A percentile compares a stretch with the other conserved stretches of the same genome.
These are phyloP conservation scores for Psidium guajava DNA, from an alignment of 345 rosid genomes.

Conservation along the genomic window DNA sequence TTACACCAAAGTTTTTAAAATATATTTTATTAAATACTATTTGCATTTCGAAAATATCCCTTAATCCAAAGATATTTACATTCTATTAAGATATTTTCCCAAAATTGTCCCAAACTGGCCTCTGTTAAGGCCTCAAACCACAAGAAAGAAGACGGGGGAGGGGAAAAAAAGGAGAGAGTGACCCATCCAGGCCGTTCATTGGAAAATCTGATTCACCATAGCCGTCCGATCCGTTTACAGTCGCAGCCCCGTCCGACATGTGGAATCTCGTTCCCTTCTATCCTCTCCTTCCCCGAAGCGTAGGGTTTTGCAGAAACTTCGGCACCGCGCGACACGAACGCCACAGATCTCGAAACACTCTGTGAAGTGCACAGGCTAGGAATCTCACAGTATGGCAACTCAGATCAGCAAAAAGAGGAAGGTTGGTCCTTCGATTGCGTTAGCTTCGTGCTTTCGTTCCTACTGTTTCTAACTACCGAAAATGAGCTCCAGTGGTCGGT, in stretches of 20 bases:
- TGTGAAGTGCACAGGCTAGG: neutral
- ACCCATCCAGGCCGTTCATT: neutral
- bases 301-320: neutral
- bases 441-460: neutral
- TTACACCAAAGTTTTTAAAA: no score
- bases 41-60: no score
- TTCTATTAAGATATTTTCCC: no score
- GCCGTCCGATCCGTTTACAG: neutral
- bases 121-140: no score
- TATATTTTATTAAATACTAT: no score
- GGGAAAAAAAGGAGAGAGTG: neutral
- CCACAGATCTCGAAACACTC: neutral
- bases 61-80: no score
- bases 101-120: no score
- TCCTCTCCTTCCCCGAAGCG: neutral
- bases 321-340: neutral
- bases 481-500: neutral
- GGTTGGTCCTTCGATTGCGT: conserved; percentile 6
- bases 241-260: neutral
- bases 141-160: no score
- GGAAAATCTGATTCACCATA: neutral
- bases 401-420: conserved; percentile 84
- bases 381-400: conserved; percentile 31
- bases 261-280: neutral
- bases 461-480: accelerated